Base-by-base conservation (phyloP, 179 eudicot species). In the Silene vulgaris region DNA sequence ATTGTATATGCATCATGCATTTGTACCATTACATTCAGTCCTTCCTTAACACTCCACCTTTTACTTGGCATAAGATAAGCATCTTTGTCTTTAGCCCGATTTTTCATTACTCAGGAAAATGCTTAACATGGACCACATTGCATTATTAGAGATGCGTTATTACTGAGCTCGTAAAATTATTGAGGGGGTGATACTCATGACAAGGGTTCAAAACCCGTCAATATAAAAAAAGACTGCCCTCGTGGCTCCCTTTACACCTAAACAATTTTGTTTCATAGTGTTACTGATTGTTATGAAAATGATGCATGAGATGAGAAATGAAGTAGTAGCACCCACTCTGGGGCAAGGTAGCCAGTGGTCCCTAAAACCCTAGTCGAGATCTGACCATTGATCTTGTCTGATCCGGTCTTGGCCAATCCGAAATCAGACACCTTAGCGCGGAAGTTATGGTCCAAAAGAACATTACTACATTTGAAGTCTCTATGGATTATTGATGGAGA, bases 281-380 rank as follows among this genome's bases (percentile, higher is more conserved):
- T 64, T 82, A 69, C 32, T 74, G 43, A 75, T 62, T 80, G 77
- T 57, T 60, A 60, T 45, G 80, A 81, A 66, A 81, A 74, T 43
- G 82, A 85, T 69, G 83, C 66, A 66, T 78, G 75, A 75, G 64
- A 65, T 19, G 16, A 71, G 65, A 8, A 28, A 56, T 20, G 8
- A 19, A 23, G 50, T 62, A 75, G 73, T 74, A 48, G 79, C 35
- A 94, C 99, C 76, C 82, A 95, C 99, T 95, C 99, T 60, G 99
- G 99, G 56, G 99, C 96, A 77, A 95, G 76, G 82, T 95, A 95
- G 60, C 97, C 99, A 0, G 97, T 90, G 87, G 97, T 95, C 85
- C 99, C 97, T 54, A 92, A 75, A 59, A 92, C 97, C 14, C 97
- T 91, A 1, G 97, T 90, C 0, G 95, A 90, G 52, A 92, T 82